Conservation (phyloP, 768 basidiomycete species). For the Kwoniella mangroviensis region DNA sequence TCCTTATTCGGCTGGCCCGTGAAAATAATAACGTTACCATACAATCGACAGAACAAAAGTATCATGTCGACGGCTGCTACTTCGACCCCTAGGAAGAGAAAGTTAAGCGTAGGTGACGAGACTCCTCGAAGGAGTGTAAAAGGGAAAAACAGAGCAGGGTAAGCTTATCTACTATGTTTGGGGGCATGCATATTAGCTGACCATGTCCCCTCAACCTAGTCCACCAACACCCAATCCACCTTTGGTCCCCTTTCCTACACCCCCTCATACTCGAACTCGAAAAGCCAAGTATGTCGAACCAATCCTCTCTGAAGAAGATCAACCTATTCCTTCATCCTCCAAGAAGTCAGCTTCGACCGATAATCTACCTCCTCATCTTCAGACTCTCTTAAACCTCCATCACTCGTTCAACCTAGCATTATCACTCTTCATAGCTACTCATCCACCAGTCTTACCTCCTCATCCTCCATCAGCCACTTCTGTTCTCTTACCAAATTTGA, state of each 20-base stretch:
- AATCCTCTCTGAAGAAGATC: conserved; percentile 3
- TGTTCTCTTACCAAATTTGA: conserved; percentile 48
- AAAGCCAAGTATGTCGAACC: conserved; percentile 21
- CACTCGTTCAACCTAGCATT: conserved; percentile 54
- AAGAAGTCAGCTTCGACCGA: conserved; percentile 10
- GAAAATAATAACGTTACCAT: background rate
- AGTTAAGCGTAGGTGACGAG: conserved; percentile 22
- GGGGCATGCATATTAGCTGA: background rate
- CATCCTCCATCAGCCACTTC: conserved; percentile 37
- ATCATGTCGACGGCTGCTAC: conserved; percentile 18
- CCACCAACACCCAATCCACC: conserved; percentile 54
- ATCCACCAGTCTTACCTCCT: conserved; percentile 55
- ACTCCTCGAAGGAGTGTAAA: conserved; percentile 15
- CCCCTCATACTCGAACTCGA: conserved; percentile 38
- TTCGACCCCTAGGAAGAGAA: conserved; percentile 41
- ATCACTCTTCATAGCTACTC: conserved; percentile 52
- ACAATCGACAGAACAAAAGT: background rate
- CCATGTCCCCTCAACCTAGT: conserved; percentile 16
- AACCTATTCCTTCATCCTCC: conserved; percentile 4
- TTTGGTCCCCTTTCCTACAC: conserved; percentile 53
- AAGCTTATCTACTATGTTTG: conserved; percentile 11
- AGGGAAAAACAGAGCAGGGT: conserved; percentile 33
- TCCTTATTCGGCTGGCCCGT: conserved; percentile 18
- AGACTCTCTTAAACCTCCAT: conserved; percentile 52
- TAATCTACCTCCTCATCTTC: conserved; percentile 48